Evolutionary conservation across 345 rosid species (phyloP), one percentile per base, ranked within the genome.

Genomic region (Isatis tinctoria): DNA sequence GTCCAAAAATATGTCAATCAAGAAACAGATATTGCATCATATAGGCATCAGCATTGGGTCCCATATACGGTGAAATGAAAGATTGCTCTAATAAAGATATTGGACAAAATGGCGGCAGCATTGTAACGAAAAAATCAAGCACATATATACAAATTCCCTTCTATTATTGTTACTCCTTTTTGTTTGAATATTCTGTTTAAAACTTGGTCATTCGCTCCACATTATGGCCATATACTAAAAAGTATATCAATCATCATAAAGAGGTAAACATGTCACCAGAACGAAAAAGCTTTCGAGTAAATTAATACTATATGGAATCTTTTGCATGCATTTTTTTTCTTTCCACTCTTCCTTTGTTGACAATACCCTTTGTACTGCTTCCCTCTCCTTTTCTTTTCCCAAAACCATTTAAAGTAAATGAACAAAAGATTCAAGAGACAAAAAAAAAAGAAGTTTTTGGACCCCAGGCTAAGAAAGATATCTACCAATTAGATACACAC

Each of bases 51-150:
- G 64, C 41, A 63, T 12, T 43, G 79, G 71, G 75, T 35, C 79
- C 79, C 79, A 45, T 40, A 30, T 6, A 68, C 33, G 52, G 35
- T 65, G 59, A 65, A 43, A 74, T 60, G 14, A 53, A 49, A 39
- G 65, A 60, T 37, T 18, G 58, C 22, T 71, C 45, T 60, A 43
- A 60, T 37, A 41, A 32, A 61, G 80, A 79, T 74, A 72, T 59
- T 11, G 75, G 78, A 79, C 87, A 87, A 87, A 87, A 90, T 85
- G 96, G 97, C 97, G 96, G 96, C 96, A 88, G 65, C 18, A 56
- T 61, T 53, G 58, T 24, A 1, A 60, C 60, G 24, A 51, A 60
- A 61, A 37, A 52, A 3, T 18, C 44, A 73, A 64, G 16, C 28
- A 28, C 1, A 26, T 10, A 20, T 37, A 17, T 56, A 44, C 49